These are phyloP conservation scores for Neopestalotiopsis sp. DNA, from an alignment of 2,329 filamentous ascomycete species.

Conservation along the genomic window DNA sequence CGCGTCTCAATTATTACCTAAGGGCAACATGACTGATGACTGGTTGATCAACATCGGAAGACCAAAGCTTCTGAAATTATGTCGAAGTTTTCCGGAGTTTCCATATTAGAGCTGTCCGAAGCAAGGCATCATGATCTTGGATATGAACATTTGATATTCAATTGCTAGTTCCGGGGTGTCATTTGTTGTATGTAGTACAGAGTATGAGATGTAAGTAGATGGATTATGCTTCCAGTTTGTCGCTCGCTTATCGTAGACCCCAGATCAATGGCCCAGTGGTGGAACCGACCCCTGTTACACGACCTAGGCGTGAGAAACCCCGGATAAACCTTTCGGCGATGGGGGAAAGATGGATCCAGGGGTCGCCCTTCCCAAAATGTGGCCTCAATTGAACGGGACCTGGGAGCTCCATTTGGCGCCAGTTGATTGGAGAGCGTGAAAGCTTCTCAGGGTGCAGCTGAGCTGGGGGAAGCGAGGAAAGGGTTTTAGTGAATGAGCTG, in stretches of 20 bases:
- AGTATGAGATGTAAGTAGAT: neutral
- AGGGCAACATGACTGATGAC: neutral
- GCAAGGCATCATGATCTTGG: no score
- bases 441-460: slow-evolving; percentile 7
- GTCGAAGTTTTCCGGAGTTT: no score
- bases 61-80: no score
- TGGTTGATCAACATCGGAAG: neutral
- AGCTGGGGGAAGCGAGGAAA: neutral
- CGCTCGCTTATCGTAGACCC: no score
- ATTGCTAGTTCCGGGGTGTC: no score
- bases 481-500: no score
- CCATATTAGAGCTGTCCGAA: neutral
- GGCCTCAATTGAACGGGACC: slow-evolving; percentile 45
- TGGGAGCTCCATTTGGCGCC: slow-evolving; percentile 22
- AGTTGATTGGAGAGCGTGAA: neutral
- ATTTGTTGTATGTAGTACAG: no score
- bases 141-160: no score
- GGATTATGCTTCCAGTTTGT: neutral
- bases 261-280: neutral
- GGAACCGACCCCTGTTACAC: no score
- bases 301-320: no score
- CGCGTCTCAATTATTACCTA: neutral
- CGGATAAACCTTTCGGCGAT: slow-evolving; percentile 16
- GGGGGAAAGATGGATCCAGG: slow-evolving; percentile 11
- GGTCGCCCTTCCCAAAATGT: slow-evolving; percentile 46